Evolutionary conservation across 2,329 filamentous ascomycete genomes (phyloP).

Genomic region (Trichoderma arundinaceum): DNA sequence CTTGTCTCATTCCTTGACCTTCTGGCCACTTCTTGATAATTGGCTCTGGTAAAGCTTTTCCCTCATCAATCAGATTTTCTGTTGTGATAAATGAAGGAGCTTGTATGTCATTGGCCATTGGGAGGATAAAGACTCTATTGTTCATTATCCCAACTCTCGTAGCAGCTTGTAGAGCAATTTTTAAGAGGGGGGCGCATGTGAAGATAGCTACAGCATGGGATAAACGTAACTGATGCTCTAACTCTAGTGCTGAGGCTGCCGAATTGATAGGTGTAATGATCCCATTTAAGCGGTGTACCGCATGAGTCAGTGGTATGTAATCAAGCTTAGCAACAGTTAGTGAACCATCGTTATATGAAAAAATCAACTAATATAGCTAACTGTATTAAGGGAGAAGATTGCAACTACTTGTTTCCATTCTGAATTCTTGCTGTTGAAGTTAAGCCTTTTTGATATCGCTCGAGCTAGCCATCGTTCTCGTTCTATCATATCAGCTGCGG

Average conservation of each 20-base stretch:
- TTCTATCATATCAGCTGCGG: conserved; percentile 65
- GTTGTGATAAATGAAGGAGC: conserved; percentile 53
- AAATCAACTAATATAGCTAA: conserved; percentile 46
- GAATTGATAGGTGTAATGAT: background rate
- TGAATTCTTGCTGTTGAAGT: conserved; percentile 69
- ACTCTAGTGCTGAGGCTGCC: too few relatives aligned
- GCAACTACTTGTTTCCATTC: conserved; percentile 83
- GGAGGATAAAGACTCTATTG: background rate
- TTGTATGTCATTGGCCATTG: background rate
- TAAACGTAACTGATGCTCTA: too few relatives aligned
- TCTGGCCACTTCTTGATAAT: conserved; percentile 63
- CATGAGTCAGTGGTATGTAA: conserved; percentile 60
- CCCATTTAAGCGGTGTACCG: too few relatives aligned
- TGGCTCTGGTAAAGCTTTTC: conserved; percentile 59
- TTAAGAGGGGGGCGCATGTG: too few relatives aligned
- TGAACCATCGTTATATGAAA: background rate
- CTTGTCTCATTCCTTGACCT: conserved; percentile 70
- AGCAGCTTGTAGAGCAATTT: too few relatives aligned
- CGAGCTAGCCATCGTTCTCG: conserved; percentile 71
- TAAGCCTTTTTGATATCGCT: conserved; percentile 71
- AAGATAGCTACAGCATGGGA: too few relatives aligned
- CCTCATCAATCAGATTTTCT: conserved; percentile 70
- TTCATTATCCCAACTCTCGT: too few relatives aligned
- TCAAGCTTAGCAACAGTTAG: conserved; percentile 62
- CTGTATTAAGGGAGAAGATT: conserved; percentile 80